phyloP scores from a whole-genome alignment of 1,284 basidiomycete genomes.

The Hymenochaete sp. region DNA sequence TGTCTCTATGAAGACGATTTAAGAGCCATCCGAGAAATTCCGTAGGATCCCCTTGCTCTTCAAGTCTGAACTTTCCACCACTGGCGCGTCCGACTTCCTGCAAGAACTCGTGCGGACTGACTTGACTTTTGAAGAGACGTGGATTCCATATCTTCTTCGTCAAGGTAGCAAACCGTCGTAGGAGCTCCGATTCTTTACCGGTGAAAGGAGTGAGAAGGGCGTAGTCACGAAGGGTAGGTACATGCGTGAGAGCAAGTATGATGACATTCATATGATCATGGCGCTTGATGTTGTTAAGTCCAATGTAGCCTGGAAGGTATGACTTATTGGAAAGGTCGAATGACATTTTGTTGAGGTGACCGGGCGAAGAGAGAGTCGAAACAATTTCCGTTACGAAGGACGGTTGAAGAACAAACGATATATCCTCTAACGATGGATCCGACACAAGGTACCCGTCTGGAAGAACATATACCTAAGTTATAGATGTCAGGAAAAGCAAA shows the following conservation, averaged over 20 bases:
- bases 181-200: conserved; percentile 75
- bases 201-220: conserved; percentile 68
- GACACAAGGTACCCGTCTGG: conserved; percentile 95
- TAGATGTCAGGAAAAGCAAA: conserved; percentile 9
- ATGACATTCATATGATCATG: conserved; percentile 99
- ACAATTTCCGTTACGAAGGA: conserved; percentile 57
- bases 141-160: conserved; percentile 96
- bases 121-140: conserved; percentile 92
- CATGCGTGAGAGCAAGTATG: conserved; percentile 88
- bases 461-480: conserved; percentile 83
- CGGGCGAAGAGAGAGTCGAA: conserved; percentile 45
- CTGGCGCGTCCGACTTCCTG: conserved; percentile 92
- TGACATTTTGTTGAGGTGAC: conserved; percentile 62
- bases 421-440: conserved; percentile 92
- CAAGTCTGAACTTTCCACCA: conserved; percentile 83
- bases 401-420: conserved; percentile 84
- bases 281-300: conserved; percentile 93
- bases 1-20: conserved; percentile 86
- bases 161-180: conserved; percentile 78
- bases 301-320: conserved; percentile 92
- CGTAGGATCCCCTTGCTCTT: conserved; percentile 90
- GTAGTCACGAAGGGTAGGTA: conserved; percentile 83
- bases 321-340: conserved; percentile 77
- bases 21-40: conserved; percentile 96
- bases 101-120: conserved; percentile 95